phyloP scores from a whole-genome alignment of 164 flowering plant genomes.

The Magnolia sinica region DNA sequence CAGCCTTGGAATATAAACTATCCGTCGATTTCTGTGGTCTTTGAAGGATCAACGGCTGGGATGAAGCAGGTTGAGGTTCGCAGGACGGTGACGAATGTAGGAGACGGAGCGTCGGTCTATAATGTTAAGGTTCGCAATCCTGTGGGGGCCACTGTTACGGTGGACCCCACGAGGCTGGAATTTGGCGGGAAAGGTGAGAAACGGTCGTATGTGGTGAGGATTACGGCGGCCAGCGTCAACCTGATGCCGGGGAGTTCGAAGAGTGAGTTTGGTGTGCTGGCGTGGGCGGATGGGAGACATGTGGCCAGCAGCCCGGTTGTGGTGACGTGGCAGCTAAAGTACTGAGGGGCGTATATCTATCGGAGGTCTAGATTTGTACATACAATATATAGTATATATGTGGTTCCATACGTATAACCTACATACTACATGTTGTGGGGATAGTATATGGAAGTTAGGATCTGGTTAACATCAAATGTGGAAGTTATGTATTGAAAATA shows the following conservation, averaged over 20 bases:
- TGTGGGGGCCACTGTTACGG: not conserved
- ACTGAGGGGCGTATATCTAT: not conserved
- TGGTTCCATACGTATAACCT: too few species aligned
- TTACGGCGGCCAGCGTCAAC: not conserved
- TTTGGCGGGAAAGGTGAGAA: constrained; percentile 5
- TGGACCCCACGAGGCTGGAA: constrained; percentile 8
- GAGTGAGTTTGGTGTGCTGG: constrained; percentile 3
- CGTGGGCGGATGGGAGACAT: constrained; percentile 13
- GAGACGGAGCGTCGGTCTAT: constrained; percentile 8
- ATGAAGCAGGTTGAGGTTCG: not conserved
- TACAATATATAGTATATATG: too few species aligned
- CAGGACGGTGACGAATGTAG: constrained; percentile 14
- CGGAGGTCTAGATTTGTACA: too few species aligned
- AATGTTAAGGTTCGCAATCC: constrained; percentile 4
- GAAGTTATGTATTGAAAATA: too few species aligned
- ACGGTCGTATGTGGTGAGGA: constrained; percentile 3
- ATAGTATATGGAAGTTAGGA: too few species aligned
- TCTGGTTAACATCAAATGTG: too few species aligned
- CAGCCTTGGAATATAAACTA: constrained; percentile 47
- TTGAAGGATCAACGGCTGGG: constrained; percentile 5
- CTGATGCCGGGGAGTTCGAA: not conserved
- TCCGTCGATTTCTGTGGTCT: constrained; percentile 37
- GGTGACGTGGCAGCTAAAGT: constrained; percentile 10
- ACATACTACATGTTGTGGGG: too few species aligned
- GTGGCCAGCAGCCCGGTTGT: constrained; percentile 11